Evolutionary conservation across 805 yeast genomes (phyloP).

Genomic region (Ogataea corticis): DNA sequence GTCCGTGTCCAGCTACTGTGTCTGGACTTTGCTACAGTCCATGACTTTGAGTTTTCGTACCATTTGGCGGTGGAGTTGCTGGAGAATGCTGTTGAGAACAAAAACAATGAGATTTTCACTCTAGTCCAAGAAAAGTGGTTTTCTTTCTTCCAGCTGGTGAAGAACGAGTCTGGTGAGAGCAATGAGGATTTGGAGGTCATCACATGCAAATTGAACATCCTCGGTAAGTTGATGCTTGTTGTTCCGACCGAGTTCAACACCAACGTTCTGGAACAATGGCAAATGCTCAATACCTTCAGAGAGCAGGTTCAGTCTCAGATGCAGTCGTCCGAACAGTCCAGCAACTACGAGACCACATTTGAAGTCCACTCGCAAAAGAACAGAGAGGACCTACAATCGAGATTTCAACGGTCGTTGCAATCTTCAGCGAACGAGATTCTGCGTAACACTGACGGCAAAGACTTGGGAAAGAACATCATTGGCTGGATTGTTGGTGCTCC

Average conservation of each 20-base stretch:
- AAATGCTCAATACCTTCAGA: slow-evolving; percentile 37
- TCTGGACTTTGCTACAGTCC: slow-evolving; percentile 66
- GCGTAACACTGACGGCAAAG: slow-evolving; percentile 22
- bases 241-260: slow-evolving; percentile 58
- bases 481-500: slow-evolving; percentile 39
- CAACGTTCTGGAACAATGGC: slow-evolving; percentile 65
- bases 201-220: slow-evolving; percentile 49
- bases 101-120: slow-evolving; percentile 12
- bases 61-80: slow-evolving; percentile 41
- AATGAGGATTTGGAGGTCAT: slow-evolving; percentile 12
- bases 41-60: slow-evolving; percentile 62
- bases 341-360: not conserved
- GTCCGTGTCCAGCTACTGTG: slow-evolving; percentile 41
- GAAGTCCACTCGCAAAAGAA: not conserved
- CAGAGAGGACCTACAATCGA: slow-evolving; percentile 26
- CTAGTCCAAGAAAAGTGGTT: slow-evolving; percentile 54
- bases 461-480: slow-evolving; percentile 35
- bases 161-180: slow-evolving; percentile 35
- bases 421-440: slow-evolving; percentile 29
- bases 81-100: slow-evolving; percentile 22
- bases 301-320: slow-evolving; percentile 29
- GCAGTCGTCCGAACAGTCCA: not conserved
- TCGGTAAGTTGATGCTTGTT: slow-evolving; percentile 50
- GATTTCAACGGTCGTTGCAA: slow-evolving; percentile 31
- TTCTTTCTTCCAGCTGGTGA: slow-evolving; percentile 73